phyloP scores from a whole-genome alignment of 305 asterid genomes.

The Striga hermonthica region DNA sequence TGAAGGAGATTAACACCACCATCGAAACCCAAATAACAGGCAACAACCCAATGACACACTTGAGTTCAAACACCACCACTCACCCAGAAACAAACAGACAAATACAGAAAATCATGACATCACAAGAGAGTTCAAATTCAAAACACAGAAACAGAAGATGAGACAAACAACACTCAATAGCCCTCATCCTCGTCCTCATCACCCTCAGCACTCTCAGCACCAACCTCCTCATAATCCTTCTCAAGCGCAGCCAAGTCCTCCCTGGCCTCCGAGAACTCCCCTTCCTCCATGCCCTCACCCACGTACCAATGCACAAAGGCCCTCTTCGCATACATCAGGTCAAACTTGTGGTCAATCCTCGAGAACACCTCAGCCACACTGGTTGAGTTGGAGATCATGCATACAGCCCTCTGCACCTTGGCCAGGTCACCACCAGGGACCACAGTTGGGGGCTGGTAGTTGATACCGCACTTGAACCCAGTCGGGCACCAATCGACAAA shows the following conservation, averaged over 20 bases:
- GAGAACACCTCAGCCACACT: slow-evolving; percentile 49
- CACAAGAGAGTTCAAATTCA: too few species aligned
- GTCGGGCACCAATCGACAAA: slow-evolving; percentile 50
- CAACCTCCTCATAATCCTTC: slow-evolving; percentile 45
- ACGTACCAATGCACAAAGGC: slow-evolving; percentile 48
- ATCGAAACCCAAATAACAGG: too few species aligned
- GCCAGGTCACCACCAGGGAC: slow-evolving; percentile 49
- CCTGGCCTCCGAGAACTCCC: slow-evolving; percentile 47
- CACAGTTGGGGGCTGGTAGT: slow-evolving; percentile 50
- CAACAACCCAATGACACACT: too few species aligned
- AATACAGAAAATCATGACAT: not conserved
- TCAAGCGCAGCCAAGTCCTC: slow-evolving; percentile 47
- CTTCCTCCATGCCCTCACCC: slow-evolving; percentile 53
- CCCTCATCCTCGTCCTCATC: slow-evolving; percentile 35
- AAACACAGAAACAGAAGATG: slow-evolving; percentile 31
- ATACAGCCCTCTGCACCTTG: slow-evolving; percentile 47
- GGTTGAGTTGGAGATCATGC: slow-evolving; percentile 46
- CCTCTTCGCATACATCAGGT: slow-evolving; percentile 42
- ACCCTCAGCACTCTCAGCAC: slow-evolving; percentile 38
- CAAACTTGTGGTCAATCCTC: slow-evolving; percentile 43
- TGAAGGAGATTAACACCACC: too few species aligned
- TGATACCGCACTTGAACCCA: slow-evolving; percentile 46
- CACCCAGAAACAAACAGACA: not conserved
- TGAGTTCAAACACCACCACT: not conserved
- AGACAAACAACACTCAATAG: slow-evolving; percentile 34